A percentile compares a stretch with the other conserved stretches of the same genome.
phyloP scores from a whole-genome alignment of 352 stramenopile genomes.

The Thalassiosira delicatula region DNA sequence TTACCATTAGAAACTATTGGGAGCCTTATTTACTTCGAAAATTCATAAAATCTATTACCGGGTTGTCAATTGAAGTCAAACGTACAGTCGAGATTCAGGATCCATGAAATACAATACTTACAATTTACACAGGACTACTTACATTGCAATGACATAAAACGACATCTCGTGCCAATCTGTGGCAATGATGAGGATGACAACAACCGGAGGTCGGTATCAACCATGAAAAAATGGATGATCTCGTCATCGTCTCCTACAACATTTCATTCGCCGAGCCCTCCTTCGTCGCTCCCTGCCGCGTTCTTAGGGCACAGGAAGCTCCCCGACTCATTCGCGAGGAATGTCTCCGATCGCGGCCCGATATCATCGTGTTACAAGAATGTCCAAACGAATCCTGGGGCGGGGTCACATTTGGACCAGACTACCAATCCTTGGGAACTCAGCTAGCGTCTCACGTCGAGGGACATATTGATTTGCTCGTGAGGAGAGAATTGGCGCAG shows the following conservation, averaged over 20 bases:
- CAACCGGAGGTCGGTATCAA: too few species aligned
- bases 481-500: constrained; percentile 4
- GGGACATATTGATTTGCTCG: constrained; percentile 21
- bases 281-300: not conserved
- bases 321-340: constrained; percentile 10
- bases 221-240: too few species aligned
- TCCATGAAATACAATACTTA: too few species aligned
- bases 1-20: too few species aligned
- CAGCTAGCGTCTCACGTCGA: constrained; percentile 6
- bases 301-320: not conserved
- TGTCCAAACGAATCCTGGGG: constrained; percentile 3
- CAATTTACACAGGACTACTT: too few species aligned
- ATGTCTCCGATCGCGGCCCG: constrained; percentile 7
- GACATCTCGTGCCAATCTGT: too few species aligned
- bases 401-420: not conserved
- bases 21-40: too few species aligned
- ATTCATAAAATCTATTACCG: too few species aligned
- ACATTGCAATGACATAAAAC: too few species aligned
- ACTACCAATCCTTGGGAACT: constrained; percentile 16
- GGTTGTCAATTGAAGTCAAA: too few species aligned
- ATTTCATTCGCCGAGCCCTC: constrained; percentile 24
- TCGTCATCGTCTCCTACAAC: constrained; percentile 28
- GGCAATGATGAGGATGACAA: too few species aligned
- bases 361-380: constrained; percentile 25
- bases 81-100: too few species aligned